Evolutionary conservation across 2,329 filamentous ascomycete species (phyloP), one percentile per base, ranked within the genome.

Genomic region (Endoconidiophora polonica): DNA sequence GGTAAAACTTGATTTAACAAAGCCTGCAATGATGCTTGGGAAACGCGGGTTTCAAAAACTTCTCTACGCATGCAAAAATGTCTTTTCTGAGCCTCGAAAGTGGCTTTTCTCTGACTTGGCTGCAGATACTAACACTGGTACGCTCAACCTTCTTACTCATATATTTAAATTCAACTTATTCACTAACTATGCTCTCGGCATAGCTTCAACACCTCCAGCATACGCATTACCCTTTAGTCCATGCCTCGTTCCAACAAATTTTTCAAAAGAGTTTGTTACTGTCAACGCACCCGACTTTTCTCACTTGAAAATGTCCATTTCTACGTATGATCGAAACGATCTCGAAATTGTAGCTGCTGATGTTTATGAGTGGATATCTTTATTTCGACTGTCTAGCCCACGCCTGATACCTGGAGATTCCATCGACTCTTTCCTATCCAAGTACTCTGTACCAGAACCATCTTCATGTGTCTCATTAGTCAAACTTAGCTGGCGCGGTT

Each of bases 31-130:
- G 85, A 62, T 86, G 5, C 81, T 79, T 49, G 87, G 87, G 3
- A 91, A 86, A 62, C 87, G 83, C 55, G 82, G 79, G 0, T 94
- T 93, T 58, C 81, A 88, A 55, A 72, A 86, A 43, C 67, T 94
- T 12, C 62, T 81, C 5, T 84, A 84, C 70, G 86, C 86, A 12
- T 86, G 80, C 62, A 80, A 81, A 57, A 85, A 86, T 55, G 85
- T 86, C 20, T 68, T 95, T 20, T 76, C 73, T 45, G 65, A 71
- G 42, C 76, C 80, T 1, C 59, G 81, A 20, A 76, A 76, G 1
- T 95, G 90, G 87, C 66, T 96, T 0, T 88, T 91, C 58, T 81
- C 73, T 58, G 81, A 87, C 57, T 61, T 79, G 39, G 65, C 23
- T 3, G n/a, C 20, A 23, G 4, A 36, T 36, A 10, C 48, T 50